A percentile compares a stretch with the other conserved stretches of the same genome.
Conservation (phyloP, 345 rosid species). For the Boechera divaricarpa region DNA sequence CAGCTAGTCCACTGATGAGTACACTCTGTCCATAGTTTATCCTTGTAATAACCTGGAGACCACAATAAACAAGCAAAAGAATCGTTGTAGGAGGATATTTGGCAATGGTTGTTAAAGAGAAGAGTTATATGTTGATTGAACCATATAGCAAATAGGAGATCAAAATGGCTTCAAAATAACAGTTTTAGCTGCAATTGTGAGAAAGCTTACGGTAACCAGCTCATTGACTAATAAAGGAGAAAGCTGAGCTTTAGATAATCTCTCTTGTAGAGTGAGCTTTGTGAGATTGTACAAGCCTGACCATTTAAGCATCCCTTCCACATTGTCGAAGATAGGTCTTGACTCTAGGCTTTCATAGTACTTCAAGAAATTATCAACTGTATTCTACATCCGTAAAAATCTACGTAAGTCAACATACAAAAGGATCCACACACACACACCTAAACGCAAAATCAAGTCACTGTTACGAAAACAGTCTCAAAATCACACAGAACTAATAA, state of each 20-base stretch:
- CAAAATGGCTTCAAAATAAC: neutral
- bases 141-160: neutral
- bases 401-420: conserved; percentile 4
- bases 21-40: conserved; percentile 92
- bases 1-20: conserved; percentile 87
- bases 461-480: neutral
- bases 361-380: conserved; percentile 72
- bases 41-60: conserved; percentile 77
- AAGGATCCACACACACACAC: conserved; percentile 5
- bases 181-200: neutral
- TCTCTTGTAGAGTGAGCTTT: conserved; percentile 59
- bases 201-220: conserved; percentile 70
- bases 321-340: conserved; percentile 77
- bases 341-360: conserved; percentile 65
- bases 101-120: neutral
- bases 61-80: neutral
- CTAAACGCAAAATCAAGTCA: conserved; percentile 8
- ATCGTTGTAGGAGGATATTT: neutral
- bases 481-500: neutral
- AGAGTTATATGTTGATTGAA: neutral
- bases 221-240: conserved; percentile 69
- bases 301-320: conserved; percentile 94
- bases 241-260: conserved; percentile 52
- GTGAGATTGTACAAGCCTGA: conserved; percentile 82
- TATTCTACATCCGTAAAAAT: conserved; percentile 52